phyloP scores from a whole-genome alignment of 139 green algal species.

The Trebouxia sp. region DNA sequence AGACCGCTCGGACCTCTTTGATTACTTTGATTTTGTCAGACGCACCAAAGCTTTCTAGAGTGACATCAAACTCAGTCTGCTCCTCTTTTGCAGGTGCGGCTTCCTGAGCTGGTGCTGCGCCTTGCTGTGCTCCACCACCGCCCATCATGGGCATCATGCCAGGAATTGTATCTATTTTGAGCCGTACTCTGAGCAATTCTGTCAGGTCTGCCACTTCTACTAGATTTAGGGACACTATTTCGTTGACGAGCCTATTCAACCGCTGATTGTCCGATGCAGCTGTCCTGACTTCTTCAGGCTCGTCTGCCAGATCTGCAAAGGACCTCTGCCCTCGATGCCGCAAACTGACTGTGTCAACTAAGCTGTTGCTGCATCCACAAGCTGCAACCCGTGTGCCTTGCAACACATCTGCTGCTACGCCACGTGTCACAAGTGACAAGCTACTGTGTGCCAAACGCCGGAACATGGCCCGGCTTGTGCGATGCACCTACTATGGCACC shows the following conservation, averaged over 20 bases:
- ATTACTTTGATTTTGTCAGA: slow-evolving; percentile 99
- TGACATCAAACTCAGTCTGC: slow-evolving; percentile 95
- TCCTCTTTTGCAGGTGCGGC: slow-evolving; percentile 65
- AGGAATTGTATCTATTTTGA: slow-evolving; percentile 59
- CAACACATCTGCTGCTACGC: not conserved
- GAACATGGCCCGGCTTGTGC: not conserved
- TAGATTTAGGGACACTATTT: slow-evolving; percentile 75
- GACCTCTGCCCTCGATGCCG: not conserved
- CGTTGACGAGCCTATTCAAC: slow-evolving; percentile 66
- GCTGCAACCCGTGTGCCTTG: not conserved
- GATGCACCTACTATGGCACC: not conserved
- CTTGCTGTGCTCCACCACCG: not conserved
- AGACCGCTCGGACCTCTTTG: slow-evolving; percentile 93
- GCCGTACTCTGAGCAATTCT: slow-evolving; percentile 68
- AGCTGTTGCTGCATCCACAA: slow-evolving; percentile 8
- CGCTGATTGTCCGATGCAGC: not conserved
- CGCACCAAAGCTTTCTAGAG: slow-evolving; percentile 90
- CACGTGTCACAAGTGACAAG: not conserved
- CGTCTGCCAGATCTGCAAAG: not conserved
- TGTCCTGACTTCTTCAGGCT: not conserved
- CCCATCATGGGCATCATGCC: slow-evolving; percentile 21
- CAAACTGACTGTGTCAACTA: slow-evolving; percentile 1
- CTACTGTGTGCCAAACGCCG: not conserved
- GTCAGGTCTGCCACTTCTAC: slow-evolving; percentile 77
- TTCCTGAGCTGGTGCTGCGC: slow-evolving; percentile 35